phyloP scores from a whole-genome alignment of 371 early-diverging fungal species.

The Circinella umbellata region DNA sequence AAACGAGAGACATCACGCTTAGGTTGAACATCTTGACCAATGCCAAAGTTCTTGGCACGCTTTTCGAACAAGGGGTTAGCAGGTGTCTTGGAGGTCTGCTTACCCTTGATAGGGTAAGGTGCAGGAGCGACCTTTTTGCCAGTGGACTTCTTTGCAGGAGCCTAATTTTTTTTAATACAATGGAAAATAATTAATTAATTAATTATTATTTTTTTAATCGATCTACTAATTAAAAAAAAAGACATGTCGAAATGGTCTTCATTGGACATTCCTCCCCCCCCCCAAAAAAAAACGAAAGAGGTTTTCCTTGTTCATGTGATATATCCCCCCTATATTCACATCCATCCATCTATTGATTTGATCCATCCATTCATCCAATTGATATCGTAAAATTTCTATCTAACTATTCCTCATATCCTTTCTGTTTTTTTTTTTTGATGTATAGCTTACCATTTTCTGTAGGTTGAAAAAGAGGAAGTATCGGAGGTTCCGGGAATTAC shows the following conservation, averaged over 20 bases:
- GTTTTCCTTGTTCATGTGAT: not conserved
- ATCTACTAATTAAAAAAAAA: too few species aligned
- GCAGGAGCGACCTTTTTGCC: slow-evolving; percentile 94
- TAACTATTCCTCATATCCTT: slow-evolving; percentile 12
- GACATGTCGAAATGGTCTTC: too few species aligned
- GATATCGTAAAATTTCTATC: too few species aligned
- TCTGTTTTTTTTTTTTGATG: not conserved
- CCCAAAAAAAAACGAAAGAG: not conserved
- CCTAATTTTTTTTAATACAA: slow-evolving; percentile 11
- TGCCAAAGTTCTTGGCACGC: slow-evolving; percentile 90
- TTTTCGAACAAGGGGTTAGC: slow-evolving; percentile 94
- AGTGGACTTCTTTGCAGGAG: slow-evolving; percentile 62
- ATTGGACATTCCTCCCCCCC: not conserved
- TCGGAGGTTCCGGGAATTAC: not conserved
- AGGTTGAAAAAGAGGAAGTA: not conserved
- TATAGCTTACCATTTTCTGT: slow-evolving; percentile 6
- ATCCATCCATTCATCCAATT: not conserved
- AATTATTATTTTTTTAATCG: too few species aligned
- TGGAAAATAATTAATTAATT: not conserved
- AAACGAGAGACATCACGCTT: slow-evolving; percentile 94
- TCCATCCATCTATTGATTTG: not conserved
- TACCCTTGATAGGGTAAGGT: slow-evolving; percentile 80
- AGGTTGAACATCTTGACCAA: slow-evolving; percentile 94
- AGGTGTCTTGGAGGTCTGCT: slow-evolving; percentile 71
- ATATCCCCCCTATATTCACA: not conserved